These are phyloP conservation scores for Wallacemonas sp. DNA, from an alignment of 208 protist genomes.

Conservation along the genomic window DNA sequence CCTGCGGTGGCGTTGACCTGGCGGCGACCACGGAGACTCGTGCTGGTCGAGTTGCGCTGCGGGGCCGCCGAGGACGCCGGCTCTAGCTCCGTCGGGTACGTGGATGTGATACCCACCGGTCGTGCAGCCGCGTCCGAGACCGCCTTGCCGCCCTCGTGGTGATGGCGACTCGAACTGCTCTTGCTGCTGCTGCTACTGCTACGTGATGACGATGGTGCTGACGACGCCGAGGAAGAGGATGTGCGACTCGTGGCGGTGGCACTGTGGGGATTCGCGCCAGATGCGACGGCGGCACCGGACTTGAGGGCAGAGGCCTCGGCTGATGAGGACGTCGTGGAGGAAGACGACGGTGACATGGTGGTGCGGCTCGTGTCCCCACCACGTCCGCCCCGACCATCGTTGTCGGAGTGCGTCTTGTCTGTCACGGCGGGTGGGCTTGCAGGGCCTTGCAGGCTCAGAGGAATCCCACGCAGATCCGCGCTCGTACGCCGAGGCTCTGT, in stretches of 20 bases:
- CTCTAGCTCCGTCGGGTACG: not conserved
- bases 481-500: not conserved
- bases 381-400: too few relatives aligned
- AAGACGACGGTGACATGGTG: too few relatives aligned
- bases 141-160: too few relatives aligned
- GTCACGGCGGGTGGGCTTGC: too few relatives aligned
- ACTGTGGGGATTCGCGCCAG: too few relatives aligned
- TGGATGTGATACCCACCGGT: not conserved
- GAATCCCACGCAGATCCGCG: not conserved
- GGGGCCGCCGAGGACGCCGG: not conserved
- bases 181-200: not conserved
- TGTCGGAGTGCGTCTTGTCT: too few relatives aligned
- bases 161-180: too few relatives aligned
- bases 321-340: too few relatives aligned
- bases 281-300: not conserved
- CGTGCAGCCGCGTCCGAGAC: too few relatives aligned
- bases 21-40: not conserved
- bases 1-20: constrained; percentile 2
- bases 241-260: not conserved
- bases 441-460: not conserved
- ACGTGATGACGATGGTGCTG: not conserved
- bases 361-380: too few relatives aligned
- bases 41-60: not conserved
- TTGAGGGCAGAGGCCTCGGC: too few relatives aligned
- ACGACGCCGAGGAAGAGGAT: not conserved